Percentiles rank a stretch among this genome's conserved stretches.
These are phyloP conservation scores for Paramyrothecium roridum DNA, from an alignment of 2,329 filamentous ascomycete genomes.

Conservation along the genomic window DNA sequence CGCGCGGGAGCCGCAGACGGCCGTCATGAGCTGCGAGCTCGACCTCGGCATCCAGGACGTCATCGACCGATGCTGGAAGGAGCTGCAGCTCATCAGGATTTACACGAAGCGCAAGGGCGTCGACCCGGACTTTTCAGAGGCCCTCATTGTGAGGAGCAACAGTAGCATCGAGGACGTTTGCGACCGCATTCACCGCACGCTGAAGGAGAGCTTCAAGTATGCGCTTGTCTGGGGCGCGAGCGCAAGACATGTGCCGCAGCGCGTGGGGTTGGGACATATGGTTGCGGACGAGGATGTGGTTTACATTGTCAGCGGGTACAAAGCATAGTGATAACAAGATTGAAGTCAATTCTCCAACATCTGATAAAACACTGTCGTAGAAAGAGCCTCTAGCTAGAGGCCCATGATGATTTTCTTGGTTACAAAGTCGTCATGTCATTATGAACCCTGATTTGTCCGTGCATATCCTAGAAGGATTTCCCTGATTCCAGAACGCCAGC, in stretches of 20 bases:
- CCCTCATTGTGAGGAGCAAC: slow-evolving; percentile 84
- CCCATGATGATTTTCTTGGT: background rate
- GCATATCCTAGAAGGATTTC: slow-evolving; percentile 15
- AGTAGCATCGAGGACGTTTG: slow-evolving; percentile 96
- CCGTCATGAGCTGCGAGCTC: slow-evolving; percentile 96
- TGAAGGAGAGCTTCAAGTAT: slow-evolving; percentile 99
- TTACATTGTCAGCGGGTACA: slow-evolving; percentile 64
- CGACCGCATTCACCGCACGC: slow-evolving; percentile 85
- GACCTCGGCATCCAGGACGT: slow-evolving; percentile 93
- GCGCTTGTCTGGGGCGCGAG: slow-evolving; percentile 97
- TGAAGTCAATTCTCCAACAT: background rate
- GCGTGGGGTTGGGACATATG: slow-evolving; percentile 80
- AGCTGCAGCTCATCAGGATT: slow-evolving; percentile 82
- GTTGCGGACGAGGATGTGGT: slow-evolving; percentile 71
- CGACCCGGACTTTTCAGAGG: slow-evolving; percentile 86
- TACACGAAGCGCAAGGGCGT: slow-evolving; percentile 96
- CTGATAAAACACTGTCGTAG: slow-evolving; percentile 4
- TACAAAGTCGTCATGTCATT: slow-evolving; percentile 20
- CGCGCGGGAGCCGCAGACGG: slow-evolving; percentile 88
- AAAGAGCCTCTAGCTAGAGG: slow-evolving; percentile 4
- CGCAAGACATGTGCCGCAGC: slow-evolving; percentile 89
- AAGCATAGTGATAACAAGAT: slow-evolving; percentile 40
- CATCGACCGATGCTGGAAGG: slow-evolving; percentile 91
- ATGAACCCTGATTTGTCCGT: slow-evolving; percentile 14
- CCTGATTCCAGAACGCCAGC: slow-evolving; percentile 14